Evolutionary conservation across 1,139 yeast genomes (phyloP).

Genomic region (Yamadazyma pseudoaaseri): DNA sequence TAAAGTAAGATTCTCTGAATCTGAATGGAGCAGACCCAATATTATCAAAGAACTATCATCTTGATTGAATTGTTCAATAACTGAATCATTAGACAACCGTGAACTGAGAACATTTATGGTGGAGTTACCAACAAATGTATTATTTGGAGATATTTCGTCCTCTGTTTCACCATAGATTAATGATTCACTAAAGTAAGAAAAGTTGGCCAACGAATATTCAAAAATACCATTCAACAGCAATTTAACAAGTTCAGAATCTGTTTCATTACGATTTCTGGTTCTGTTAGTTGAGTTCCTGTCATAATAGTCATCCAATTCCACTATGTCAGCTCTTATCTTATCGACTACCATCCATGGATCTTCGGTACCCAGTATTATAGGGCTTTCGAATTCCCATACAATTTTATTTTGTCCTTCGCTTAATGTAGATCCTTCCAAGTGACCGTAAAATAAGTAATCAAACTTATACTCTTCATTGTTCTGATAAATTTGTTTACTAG

Average conservation of each 20-base stretch:
- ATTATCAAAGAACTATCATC: slow-evolving; percentile 27
- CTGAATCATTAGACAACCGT: slow-evolving; percentile 40
- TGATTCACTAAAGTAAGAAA: slow-evolving; percentile 44
- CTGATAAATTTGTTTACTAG: slow-evolving; percentile 58
- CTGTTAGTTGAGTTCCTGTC: slow-evolving; percentile 29
- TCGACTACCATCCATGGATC: slow-evolving; percentile 68
- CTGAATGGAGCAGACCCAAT: slow-evolving; percentile 51
- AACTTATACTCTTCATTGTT: slow-evolving; percentile 79
- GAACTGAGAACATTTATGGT: slow-evolving; percentile 65
- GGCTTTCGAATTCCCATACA: slow-evolving; percentile 38
- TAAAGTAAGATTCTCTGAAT: slow-evolving; percentile 28
- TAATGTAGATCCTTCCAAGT: slow-evolving; percentile 48
- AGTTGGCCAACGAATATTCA: slow-evolving; percentile 75
- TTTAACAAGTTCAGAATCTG: slow-evolving; percentile 22
- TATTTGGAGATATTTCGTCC: slow-evolving; percentile 27
- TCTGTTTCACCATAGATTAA: slow-evolving; percentile 22
- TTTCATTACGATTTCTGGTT: slow-evolving; percentile 19
- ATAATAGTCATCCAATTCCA: slow-evolving; percentile 46
- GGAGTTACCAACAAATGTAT: slow-evolving; percentile 61
- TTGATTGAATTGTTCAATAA: slow-evolving; percentile 30
- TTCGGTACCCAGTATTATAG: slow-evolving; percentile 25
- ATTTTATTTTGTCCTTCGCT: slow-evolving; percentile 49
- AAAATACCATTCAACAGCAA: slow-evolving; percentile 66
- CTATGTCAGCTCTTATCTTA: slow-evolving; percentile 56
- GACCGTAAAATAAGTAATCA: slow-evolving; percentile 74